phyloP scores from a whole-genome alignment of 805 yeast genomes.

The Nakazawaea laoshanensis region DNA sequence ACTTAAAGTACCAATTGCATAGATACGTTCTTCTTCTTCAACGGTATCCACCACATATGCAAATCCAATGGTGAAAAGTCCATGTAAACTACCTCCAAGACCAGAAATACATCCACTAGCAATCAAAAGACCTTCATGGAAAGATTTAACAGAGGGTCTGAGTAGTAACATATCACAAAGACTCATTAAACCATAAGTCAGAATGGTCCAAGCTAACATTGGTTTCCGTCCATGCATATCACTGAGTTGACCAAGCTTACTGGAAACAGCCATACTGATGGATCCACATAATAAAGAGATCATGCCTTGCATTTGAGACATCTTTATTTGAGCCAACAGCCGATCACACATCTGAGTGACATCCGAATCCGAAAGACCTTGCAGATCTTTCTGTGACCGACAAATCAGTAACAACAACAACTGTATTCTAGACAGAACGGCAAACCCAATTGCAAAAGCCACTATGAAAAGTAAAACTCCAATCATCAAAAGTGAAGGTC shows the following conservation, averaged over 20 bases:
- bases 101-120: not conserved
- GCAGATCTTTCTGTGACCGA: conserved; percentile 13
- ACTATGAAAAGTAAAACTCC: conserved; percentile 27
- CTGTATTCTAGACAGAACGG: conserved; percentile 22
- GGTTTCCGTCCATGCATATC: conserved; percentile 48
- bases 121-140: not conserved
- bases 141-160: not conserved
- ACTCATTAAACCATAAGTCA: not conserved
- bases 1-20: conserved; percentile 1
- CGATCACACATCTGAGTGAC: conserved; percentile 20
- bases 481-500: conserved; percentile 40
- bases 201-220: conserved; percentile 22
- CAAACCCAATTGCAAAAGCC: conserved; percentile 27
- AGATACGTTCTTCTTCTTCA: conserved; percentile 7
- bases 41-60: conserved; percentile 7
- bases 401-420: conserved; percentile 28
- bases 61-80: not conserved
- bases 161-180: not conserved
- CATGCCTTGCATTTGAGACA: conserved; percentile 36
- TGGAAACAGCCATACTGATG: conserved; percentile 35
- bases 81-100: conserved; percentile 17
- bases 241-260: conserved; percentile 48
- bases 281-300: conserved; percentile 27
- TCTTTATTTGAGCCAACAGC: conserved; percentile 24
- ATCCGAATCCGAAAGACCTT: not conserved